These are phyloP conservation scores for Jackrogersella minutella DNA, from an alignment of 495 filamentous ascomycete genomes.

Conservation along the genomic window DNA sequence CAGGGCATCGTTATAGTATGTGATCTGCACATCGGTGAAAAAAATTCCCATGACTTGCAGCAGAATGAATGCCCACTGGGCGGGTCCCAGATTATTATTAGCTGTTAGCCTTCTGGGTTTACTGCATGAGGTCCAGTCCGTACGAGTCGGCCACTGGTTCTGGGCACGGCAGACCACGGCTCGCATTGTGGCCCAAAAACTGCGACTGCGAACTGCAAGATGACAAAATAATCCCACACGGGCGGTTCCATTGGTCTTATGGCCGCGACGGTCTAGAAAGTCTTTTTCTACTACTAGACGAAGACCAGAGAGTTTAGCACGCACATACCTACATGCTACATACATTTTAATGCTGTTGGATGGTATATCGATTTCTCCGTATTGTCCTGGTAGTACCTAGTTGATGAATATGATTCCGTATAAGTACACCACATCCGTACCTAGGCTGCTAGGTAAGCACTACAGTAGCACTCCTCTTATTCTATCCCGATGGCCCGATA, in stretches of 20 bases:
- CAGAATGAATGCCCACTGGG: slow-evolving; percentile 15
- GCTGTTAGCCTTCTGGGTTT: slow-evolving; percentile 23
- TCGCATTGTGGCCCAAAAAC: slow-evolving; percentile 21
- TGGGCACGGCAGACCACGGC: slow-evolving; percentile 30
- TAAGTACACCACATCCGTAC: slow-evolving; percentile 22
- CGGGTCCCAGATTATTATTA: slow-evolving; percentile 37
- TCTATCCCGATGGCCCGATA: slow-evolving; percentile 30
- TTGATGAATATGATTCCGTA: slow-evolving; percentile 19
- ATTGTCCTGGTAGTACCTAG: slow-evolving; percentile 15
- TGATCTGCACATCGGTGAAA: slow-evolving; percentile 40
- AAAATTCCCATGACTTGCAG: slow-evolving; percentile 43
- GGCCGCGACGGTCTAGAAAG: slow-evolving; percentile 20
- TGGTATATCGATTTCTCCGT: slow-evolving; percentile 6
- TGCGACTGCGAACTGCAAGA: slow-evolving; percentile 28
- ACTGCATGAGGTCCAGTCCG: slow-evolving; percentile 31
- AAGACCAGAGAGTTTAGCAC: neutral
- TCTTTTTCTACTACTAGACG: slow-evolving; percentile 4
- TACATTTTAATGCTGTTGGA: neutral
- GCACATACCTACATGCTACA: neutral
- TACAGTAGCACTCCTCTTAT: slow-evolving; percentile 6
- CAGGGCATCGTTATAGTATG: slow-evolving; percentile 26
- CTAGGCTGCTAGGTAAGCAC: neutral
- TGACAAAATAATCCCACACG: slow-evolving; percentile 33
- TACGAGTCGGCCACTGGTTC: slow-evolving; percentile 24
- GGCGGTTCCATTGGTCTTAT: slow-evolving; percentile 28